Base-by-base conservation (phyloP, 2,329 filamentous ascomycete genomes). In the Claviceps spartinae region DNA sequence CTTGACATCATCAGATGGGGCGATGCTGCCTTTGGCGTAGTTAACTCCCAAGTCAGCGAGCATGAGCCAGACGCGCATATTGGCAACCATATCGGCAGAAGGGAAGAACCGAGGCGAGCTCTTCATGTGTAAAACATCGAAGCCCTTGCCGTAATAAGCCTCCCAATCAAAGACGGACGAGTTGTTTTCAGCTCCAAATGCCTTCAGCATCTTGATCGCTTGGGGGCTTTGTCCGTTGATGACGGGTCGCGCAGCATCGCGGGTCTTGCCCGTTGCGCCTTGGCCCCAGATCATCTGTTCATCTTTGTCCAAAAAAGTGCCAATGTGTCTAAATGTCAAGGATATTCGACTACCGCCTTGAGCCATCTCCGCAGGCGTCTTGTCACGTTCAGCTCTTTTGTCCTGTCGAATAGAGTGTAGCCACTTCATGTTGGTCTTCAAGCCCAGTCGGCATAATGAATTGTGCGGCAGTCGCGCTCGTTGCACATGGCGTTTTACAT, bases 391-490 rank as follows among this genome's bases (percentile, higher is more conserved):
- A 0, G 78, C 71, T 26, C 93, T 81, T 64, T 90, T 94, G 67
- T 98, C 93, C 44, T 86, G 81, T 48, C 85, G 83, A 63, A 98
- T 96, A n/a, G 83, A 83, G 69, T 98, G 93, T 11, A 96, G 76
- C 88, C 90, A 97, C 59, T 81, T 78, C 69, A 78, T 81, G 63
- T 98, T 98, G 1, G 89, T 95, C 41, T 73, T 65, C 18, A 88
- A 73, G 3, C 90, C 90, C 66, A 97, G 83, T 47, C 85, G 77
- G 62, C 90, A 89, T 57, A 96, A 79, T 1, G 88, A 95, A 65
- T 95, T 94, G 64, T 97, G 90, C 1, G 89, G 87, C 54, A 98
- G 75, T 1, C 73, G 74, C 2, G 89, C 79, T 48, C 86, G 83
- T 59, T 87, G 79, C 1, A 77, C 79, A 47, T 75, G 71, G 36